These are phyloP conservation scores for Zopfia rhizophila DNA, from an alignment of 2,329 filamentous ascomycete species.

Conservation along the genomic window DNA sequence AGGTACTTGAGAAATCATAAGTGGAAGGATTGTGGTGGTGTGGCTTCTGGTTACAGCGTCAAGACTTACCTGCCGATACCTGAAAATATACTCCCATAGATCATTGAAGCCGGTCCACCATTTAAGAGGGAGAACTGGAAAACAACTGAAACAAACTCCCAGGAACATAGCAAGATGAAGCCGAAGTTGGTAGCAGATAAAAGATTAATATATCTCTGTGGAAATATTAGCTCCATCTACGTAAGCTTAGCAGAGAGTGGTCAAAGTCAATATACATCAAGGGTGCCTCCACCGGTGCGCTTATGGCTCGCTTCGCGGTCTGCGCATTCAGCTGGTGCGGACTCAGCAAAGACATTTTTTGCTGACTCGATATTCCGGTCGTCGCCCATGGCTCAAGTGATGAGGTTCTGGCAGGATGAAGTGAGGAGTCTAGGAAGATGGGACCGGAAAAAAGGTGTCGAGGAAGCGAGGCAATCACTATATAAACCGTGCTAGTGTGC, in stretches of 20 bases:
- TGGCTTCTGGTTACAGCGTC: slow-evolving; percentile 19
- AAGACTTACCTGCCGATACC: slow-evolving; percentile 22
- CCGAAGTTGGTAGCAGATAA: neutral
- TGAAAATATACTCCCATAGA: slow-evolving; percentile 14
- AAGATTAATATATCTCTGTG: neutral
- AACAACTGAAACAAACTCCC: neutral
- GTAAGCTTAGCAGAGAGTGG: neutral
- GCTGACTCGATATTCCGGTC: too few species aligned
- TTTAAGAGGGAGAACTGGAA: slow-evolving; percentile 11
- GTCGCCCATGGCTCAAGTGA: too few species aligned
- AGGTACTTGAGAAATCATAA: too few species aligned
- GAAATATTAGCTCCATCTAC: neutral
- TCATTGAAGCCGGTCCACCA: slow-evolving; percentile 13
- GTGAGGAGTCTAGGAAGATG: too few species aligned
- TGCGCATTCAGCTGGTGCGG: too few species aligned
- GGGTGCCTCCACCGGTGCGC: slow-evolving; percentile 22
- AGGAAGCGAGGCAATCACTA: too few species aligned
- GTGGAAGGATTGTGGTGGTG: slow-evolving; percentile 39
- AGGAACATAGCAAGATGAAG: neutral
- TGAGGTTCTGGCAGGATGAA: too few species aligned
- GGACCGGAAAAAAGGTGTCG: too few species aligned
- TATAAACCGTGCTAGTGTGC: too few species aligned
- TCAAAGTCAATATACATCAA: slow-evolving; percentile 24
- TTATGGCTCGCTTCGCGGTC: slow-evolving; percentile 26
- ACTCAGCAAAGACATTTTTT: too few species aligned